Base-by-base conservation (phyloP, 495 filamentous ascomycete genomes). In the Clohesyomyces aquaticus region DNA sequence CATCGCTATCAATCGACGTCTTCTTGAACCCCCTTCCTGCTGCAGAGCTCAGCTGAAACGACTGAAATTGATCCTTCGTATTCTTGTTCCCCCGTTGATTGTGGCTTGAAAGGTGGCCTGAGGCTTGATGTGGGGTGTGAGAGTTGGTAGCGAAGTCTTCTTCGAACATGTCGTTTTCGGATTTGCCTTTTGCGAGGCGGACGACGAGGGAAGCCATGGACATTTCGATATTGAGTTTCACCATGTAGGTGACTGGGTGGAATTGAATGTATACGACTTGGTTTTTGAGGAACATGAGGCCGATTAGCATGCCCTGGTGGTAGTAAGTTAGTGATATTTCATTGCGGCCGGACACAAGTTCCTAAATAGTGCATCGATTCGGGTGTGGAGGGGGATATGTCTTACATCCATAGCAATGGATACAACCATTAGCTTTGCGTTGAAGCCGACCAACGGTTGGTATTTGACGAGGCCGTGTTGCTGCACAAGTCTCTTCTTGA, bases 221-320 rank as follows among this genome's bases (percentile, higher is more conserved):
- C 73, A 83, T 78, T 55, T 83, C 81, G 69, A 83, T 81, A 55
- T 82, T 79, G 38, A 83, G 75, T 55, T 83, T 83, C 22, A 83
- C 79, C 23, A 78, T 79, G 63, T 82, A 83, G 4, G 79, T 75
- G 8, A 83, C 69, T 2, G 80, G 80, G 41, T 82, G 80, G 67
- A 83, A 81, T 73, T 82, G 79, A 55, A 82, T 71, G 70, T 82
- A 83, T n/a, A 76, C 75, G 46, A 61, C 57, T 38, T 25, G 54
- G 68, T 75, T 75, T 16, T 58, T 45, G 22, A 72, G 72, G 55
- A 66, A 74, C 71, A 75, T 74, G 23, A 73, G 58, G 46, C 71
- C 67, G 48, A 75, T 73, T 21, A 77, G 65, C 68, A 75, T 69
- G 19, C 65, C 50, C 73, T 73, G 23, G 14, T 16, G 23, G 35